Evolutionary conservation across 2,329 filamentous ascomycete genomes (phyloP), one percentile per base, ranked within the genome.

Genomic region (Chaetomium sp.): DNA sequence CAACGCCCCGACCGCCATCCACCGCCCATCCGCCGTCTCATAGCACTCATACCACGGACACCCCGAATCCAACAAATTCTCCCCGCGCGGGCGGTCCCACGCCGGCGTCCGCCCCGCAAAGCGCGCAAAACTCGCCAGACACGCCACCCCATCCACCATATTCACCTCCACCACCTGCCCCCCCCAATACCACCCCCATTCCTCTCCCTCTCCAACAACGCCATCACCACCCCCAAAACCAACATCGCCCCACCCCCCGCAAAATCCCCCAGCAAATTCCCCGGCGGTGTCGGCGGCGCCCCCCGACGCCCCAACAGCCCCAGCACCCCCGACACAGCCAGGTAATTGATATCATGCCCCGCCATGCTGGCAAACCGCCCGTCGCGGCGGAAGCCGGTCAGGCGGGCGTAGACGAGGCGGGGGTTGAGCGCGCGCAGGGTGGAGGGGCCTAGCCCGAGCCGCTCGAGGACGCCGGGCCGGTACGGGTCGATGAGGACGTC

Each of bases 301-400:
- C 82, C 84, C 31, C 80, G 80, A 0, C 90, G 82, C 0, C 94
- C 94, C 3, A 98, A 84, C 77, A 97, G 81, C 0, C 84, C 83
- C 31, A 98, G 78, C 0, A 90, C 89, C 0, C 94, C 94, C 0
- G 90, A 90, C 0, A 97, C 91, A 57, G 93, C 92, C 50, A 98
- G 89, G 77, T 98, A 98, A 75, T 98, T 97, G 76, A 97, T 97
- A 75, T 97, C 93, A 75, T 97, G 93, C 53, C 93, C 93, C 0
- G 93, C 93, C 93, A 97, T 97, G 72, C 84, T 79, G 56, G 85
- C 86, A 78, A 97, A 98, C 72, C 87, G 89, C 0, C 93, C 94
- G 77, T 96, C 92, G 47, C 93, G 83, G 13, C 94, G 84, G 77
- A 97, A 98, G 0, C 94, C 94, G 2, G 93, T 95, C 85, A 98